Conservation (phyloP, 495 filamentous ascomycete genomes). For the Lichenothelia convexa region DNA sequence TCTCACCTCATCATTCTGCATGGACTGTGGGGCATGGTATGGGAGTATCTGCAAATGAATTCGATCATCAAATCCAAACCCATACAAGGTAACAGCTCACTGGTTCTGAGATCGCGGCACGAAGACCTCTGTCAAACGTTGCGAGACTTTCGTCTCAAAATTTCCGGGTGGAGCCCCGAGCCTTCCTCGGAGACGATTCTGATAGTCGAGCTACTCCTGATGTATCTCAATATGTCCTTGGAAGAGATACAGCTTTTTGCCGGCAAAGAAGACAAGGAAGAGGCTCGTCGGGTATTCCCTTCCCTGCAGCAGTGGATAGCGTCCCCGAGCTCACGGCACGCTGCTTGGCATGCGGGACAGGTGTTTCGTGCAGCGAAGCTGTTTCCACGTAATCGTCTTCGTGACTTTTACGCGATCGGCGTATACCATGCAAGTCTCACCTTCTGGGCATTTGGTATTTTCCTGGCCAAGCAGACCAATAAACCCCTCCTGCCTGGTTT, state of each 20-base stretch:
- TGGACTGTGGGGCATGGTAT: constrained; percentile 38
- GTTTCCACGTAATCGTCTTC: constrained; percentile 29
- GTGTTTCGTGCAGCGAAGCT: constrained; percentile 33
- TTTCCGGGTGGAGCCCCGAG: constrained; percentile 8
- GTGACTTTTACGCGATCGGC: constrained; percentile 40
- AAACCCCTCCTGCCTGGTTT: too few relatives aligned
- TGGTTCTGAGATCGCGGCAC: constrained; percentile 32
- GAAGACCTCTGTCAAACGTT: constrained; percentile 30
- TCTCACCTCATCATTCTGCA: constrained; percentile 34
- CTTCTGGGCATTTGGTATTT: constrained; percentile 41
- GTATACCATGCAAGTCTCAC: constrained; percentile 41
- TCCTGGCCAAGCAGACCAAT: not conserved
- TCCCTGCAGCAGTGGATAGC: constrained; percentile 35
- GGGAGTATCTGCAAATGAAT: constrained; percentile 39
- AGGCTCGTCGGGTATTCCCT: constrained; percentile 34
- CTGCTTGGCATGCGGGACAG: constrained; percentile 46
- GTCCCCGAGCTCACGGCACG: constrained; percentile 30
- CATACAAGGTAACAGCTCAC: constrained; percentile 26
- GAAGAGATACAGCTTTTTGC: constrained; percentile 49
- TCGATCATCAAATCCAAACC: constrained; percentile 22
- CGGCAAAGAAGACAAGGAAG: constrained; percentile 42
- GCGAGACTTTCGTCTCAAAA: constrained; percentile 24
- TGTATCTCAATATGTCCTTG: constrained; percentile 41
- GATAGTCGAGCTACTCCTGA: constrained; percentile 34
- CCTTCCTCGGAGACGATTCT: too few relatives aligned